Base-by-base conservation (phyloP, 2,329 filamentous ascomycete species). In the Fusarium heterosporum region DNA sequence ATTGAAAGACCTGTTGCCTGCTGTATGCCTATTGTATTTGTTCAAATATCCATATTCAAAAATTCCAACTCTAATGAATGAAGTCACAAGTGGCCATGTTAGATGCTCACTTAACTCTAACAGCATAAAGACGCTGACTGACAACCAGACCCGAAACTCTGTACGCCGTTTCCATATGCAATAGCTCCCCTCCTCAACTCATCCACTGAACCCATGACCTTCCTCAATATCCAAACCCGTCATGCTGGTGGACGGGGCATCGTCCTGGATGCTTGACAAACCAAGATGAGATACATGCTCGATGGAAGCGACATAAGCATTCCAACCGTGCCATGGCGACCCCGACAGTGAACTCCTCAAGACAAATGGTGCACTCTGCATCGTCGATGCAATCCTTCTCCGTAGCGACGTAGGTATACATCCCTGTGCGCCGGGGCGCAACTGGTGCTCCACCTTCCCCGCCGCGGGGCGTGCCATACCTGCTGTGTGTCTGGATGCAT, bases 301-400 rank as follows among this genome's bases (percentile, higher is more conserved):
- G 77, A 72, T 90, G 88, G 70, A 90, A 90, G 17, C 87, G 82
- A 73, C 88, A 90, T 26, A 90, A 81, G 70, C 88, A 90, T 76
- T 90, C 88, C 46, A 90, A 76, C 41, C 88, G 80, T n/a, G 85
- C 88, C 88, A 90, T 90, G 26, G 82, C 77, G 28, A 85, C 83
- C 3, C 87, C 87, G 1, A 85, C 86, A 59, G 86, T 83, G 62
- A 89, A 89, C 73, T 90, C 88, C 70, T 90, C 88, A 4, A 90
- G 79, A 68, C 88, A 90, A 49, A 90, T 90, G 7, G 87, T 89
- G 73, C 88, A 90, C 76, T 90, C 88, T 5, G 87, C 88, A 58
- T 86, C 85, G 66, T 89, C 86, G n/a, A 89, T 83, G 68, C 87
- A 89, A 74, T 90, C 88, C 78, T 90, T 90, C 71, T 90, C 88